Conservation (phyloP, 1,139 yeast genomes). For the Protomyces inundatus region DNA sequence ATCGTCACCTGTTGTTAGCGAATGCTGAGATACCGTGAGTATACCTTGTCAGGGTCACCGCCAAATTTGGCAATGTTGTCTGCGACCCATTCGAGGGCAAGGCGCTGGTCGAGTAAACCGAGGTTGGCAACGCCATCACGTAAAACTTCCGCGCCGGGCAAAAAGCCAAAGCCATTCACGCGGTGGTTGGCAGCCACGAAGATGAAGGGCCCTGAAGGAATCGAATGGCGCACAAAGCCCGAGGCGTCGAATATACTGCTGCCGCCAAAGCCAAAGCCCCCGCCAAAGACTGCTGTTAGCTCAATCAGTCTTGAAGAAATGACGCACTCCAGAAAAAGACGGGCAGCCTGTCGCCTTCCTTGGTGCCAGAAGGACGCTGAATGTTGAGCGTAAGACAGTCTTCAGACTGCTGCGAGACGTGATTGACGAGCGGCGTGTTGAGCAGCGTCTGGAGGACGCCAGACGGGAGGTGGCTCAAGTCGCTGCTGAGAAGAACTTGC, state of each 20-base stretch:
- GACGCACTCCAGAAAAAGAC: constrained; percentile 39
- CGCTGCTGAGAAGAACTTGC: background rate
- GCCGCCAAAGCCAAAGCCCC: constrained; percentile 26
- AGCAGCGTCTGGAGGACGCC: constrained; percentile 26
- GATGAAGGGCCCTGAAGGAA: constrained; percentile 32
- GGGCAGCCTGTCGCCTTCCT: background rate
- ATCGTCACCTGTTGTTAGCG: constrained; percentile 28
- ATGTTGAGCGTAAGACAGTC: constrained; percentile 26
- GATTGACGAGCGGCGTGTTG: constrained; percentile 9
- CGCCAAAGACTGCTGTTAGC: constrained; percentile 35
- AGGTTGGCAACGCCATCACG: constrained; percentile 35
- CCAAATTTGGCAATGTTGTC: constrained; percentile 40
- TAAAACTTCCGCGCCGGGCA: background rate
- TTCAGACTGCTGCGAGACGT: constrained; percentile 34
- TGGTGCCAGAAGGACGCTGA: background rate
- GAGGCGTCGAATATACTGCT: constrained; percentile 10
- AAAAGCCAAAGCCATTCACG: constrained; percentile 40
- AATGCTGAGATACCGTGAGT: no score
- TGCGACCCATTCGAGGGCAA: constrained; percentile 41
- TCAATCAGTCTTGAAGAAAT: constrained; percentile 27
- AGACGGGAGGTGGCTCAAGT: background rate
- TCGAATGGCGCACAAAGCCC: background rate
- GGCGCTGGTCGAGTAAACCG: constrained; percentile 39
- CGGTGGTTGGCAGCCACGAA: constrained; percentile 37
- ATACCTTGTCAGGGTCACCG: constrained; percentile 39